These are phyloP conservation scores for Coemansia sp. DNA, from an alignment of 192 early-diverging fungal genomes.

Conservation along the genomic window DNA sequence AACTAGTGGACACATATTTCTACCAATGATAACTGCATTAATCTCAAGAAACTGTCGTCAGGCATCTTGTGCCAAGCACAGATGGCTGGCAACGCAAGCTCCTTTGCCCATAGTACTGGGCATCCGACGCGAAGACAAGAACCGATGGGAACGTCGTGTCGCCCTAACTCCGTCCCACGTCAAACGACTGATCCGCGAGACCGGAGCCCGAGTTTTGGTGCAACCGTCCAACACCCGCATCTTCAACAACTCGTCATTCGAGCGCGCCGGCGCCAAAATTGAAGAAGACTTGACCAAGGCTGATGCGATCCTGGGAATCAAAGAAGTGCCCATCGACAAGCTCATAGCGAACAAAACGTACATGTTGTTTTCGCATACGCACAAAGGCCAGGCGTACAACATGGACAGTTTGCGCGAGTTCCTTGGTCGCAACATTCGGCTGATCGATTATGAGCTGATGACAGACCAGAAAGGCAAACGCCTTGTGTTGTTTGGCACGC, in stretches of 20 bases:
- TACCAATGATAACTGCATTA: not conserved
- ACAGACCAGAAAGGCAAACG: constrained; percentile 70
- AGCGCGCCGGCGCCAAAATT: constrained; percentile 79
- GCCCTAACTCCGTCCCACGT: constrained; percentile 87
- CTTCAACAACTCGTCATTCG: constrained; percentile 82
- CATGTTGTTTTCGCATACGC: constrained; percentile 94
- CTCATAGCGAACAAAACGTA: constrained; percentile 89
- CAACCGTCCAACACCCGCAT: constrained; percentile 94
- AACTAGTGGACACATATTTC: not conserved
- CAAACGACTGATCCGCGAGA: constrained; percentile 79
- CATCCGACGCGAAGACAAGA: constrained; percentile 94
- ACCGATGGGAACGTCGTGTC: constrained; percentile 94
- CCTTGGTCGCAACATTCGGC: constrained; percentile 86
- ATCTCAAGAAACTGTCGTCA: not conserved
- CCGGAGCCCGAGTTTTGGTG: constrained; percentile 78
- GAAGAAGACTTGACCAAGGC: constrained; percentile 85
- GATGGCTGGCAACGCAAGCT: not conserved
- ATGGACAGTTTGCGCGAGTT: constrained; percentile 86
- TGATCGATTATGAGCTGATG: constrained; percentile 97
- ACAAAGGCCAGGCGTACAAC: constrained; percentile 95
- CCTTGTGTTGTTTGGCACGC: constrained; percentile 88
- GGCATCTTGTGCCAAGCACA: not conserved
- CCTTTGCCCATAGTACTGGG: constrained; percentile 59
- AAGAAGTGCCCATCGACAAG: constrained; percentile 86
- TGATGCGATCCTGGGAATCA: constrained; percentile 94